These are phyloP conservation scores for Xylariales sp. DNA, from an alignment of 2,329 filamentous ascomycete genomes.

Conservation along the genomic window DNA sequence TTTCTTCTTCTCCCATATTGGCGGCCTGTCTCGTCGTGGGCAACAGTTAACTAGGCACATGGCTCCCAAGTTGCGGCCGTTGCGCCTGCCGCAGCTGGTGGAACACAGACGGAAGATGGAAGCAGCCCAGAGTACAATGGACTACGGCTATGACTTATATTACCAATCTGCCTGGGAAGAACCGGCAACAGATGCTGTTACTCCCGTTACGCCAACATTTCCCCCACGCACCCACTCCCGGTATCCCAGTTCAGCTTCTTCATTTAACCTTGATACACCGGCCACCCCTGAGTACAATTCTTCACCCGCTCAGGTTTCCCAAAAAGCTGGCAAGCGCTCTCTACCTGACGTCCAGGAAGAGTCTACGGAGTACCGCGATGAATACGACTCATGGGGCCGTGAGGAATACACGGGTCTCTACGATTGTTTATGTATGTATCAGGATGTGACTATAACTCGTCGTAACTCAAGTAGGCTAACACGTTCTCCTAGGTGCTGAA, in stretches of 20 bases:
- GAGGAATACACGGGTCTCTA: slow-evolving; percentile 43
- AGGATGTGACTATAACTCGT: background rate
- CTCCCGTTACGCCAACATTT: slow-evolving; percentile 69
- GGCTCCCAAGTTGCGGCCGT: slow-evolving; percentile 27
- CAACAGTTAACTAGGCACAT: slow-evolving; percentile 12
- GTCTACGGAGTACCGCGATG: slow-evolving; percentile 60
- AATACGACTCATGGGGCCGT: slow-evolving; percentile 44
- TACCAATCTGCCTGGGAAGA: no score
- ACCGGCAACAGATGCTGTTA: slow-evolving; percentile 65
- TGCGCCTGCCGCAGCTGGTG: slow-evolving; percentile 22
- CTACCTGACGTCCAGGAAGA: slow-evolving; percentile 86
- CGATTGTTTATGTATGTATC: slow-evolving; percentile 69
- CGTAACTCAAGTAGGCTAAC: slow-evolving; percentile 3
- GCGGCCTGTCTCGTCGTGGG: no score
- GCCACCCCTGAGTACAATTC: slow-evolving; percentile 46
- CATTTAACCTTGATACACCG: slow-evolving; percentile 59
- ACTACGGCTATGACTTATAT: slow-evolving; percentile 35
- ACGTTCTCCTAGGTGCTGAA: slow-evolving; percentile 47
- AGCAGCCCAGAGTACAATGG: slow-evolving; percentile 19
- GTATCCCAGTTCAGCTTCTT: slow-evolving; percentile 74
- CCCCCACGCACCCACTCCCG: slow-evolving; percentile 59
- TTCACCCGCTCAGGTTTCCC: slow-evolving; percentile 45
- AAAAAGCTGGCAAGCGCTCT: slow-evolving; percentile 57
- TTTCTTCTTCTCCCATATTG: no score
- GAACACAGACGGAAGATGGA: slow-evolving; percentile 23